phyloP scores from a whole-genome alignment of 805 yeast genomes.

The Kockiozyma suomiensis region DNA sequence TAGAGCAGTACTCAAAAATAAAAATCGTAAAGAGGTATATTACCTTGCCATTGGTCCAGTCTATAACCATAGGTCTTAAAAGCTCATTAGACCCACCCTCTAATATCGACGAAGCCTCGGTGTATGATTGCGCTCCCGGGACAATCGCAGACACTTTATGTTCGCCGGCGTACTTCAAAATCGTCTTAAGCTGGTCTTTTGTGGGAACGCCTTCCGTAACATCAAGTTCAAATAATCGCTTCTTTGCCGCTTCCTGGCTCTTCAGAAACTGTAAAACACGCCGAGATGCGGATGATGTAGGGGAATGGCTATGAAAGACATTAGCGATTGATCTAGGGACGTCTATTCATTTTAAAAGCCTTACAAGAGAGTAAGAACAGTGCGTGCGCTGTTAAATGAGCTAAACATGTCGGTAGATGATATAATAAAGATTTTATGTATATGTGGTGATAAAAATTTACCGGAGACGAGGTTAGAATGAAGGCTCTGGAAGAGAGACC shows the following conservation, averaged over 20 bases:
- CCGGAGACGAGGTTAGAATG: background rate
- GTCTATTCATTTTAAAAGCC: background rate
- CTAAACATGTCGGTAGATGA: slow-evolving; percentile 25
- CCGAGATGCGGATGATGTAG: slow-evolving; percentile 28
- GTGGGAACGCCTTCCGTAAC: slow-evolving; percentile 41
- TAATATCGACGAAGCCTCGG: slow-evolving; percentile 26
- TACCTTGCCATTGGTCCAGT: slow-evolving; percentile 36
- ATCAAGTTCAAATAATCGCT: slow-evolving; percentile 42
- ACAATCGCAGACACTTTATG: slow-evolving; percentile 25
- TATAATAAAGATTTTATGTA: no score
- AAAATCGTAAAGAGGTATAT: background rate
- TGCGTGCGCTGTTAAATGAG: slow-evolving; percentile 27
- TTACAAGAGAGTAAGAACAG: slow-evolving; percentile 30
- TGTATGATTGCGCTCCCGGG: slow-evolving; percentile 26
- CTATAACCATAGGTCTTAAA: slow-evolving; percentile 34
- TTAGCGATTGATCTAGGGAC: background rate
- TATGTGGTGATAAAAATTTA: background rate
- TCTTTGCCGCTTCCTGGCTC: slow-evolving; percentile 23
- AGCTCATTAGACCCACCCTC: slow-evolving; percentile 17
- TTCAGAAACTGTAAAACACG: slow-evolving; percentile 21
- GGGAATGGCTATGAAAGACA: slow-evolving; percentile 26
- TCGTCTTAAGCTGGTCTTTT: slow-evolving; percentile 34
- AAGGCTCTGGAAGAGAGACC: background rate
- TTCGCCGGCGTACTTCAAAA: slow-evolving; percentile 29
- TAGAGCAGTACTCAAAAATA: no score